Evolutionary conservation across 768 basidiomycete species (phyloP).

Genomic region (Nevesoporus exiguus): DNA sequence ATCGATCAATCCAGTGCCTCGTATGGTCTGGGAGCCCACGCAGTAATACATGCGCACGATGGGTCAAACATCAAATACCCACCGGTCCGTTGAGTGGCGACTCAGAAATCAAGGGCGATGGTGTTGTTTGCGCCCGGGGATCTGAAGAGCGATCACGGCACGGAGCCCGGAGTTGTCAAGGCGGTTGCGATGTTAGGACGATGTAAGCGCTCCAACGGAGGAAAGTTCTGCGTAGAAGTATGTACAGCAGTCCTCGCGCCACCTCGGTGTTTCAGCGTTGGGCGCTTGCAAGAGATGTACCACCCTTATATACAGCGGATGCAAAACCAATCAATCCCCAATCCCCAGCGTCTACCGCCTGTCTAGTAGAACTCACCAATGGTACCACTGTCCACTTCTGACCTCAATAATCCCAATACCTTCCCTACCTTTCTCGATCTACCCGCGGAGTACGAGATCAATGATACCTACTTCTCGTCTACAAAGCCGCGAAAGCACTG

Average conservation of each 20-base stretch:
- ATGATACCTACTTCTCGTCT: conserved; percentile 19
- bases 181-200: not conserved
- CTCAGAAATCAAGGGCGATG: too few species aligned
- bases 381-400: conserved; percentile 19
- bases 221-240: not conserved
- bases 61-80: too few species aligned
- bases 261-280: not conserved
- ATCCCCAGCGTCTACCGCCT: not conserved
- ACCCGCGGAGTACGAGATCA: conserved; percentile 22
- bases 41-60: too few species aligned
- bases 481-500: conserved; percentile 28
- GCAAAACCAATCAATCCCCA: not conserved
- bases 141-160: not conserved
- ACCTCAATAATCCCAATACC: conserved; percentile 23
- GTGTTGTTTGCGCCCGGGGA: not conserved
- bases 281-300: not conserved
- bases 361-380: conserved; percentile 13
- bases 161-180: not conserved
- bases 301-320: conserved; percentile 15
- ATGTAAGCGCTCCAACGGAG: conserved; percentile 2
- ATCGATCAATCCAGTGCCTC: not conserved
- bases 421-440: conserved; percentile 25
- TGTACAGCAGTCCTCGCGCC: not conserved
- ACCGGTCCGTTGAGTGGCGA: too few species aligned
- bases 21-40: too few species aligned